Evolutionary conservation across 2,329 filamentous ascomycete genomes (phyloP), one percentile per base, ranked within the genome.

Genomic region (Dactylellina leptospora): DNA sequence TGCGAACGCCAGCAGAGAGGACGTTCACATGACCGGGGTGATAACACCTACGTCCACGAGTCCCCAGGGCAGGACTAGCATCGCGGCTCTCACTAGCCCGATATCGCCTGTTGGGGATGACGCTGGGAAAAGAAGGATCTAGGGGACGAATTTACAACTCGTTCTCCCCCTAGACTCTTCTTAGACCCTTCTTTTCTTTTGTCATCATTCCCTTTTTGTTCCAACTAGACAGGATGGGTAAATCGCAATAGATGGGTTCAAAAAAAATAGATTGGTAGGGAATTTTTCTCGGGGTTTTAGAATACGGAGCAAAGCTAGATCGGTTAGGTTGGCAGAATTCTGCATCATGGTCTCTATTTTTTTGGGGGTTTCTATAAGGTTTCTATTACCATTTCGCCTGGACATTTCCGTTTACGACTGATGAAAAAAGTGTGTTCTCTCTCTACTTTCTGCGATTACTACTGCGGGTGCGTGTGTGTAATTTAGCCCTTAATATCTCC

Each of bases 271-370:
- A 63, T 25, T 38, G 50, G 51, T 50, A 58, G 56, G 58, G 23
- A 58, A 22, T 38, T 38, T 59, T 30, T 56, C 16, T 64, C 54
- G 58, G 60, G 59, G 40, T 44, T 44, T 44, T 18, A 18, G 10
- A 72, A 55, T 30, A 45, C 45, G 59, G 68, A 55, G 59, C 59
- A 72, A 53, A 64, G 68, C 44, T 72, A 72, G 68, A 72, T 54
- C 16, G 68, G 68, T 18, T 51, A 42, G 64, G 64, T 56, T 48
- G 56, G 66, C 58, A 58, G 44, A 54, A 9, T 23, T 45, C 22
- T 20, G 16, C 4, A 8, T 45, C 18, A 51, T 23, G 50, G 42
- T 55, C 20, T 33, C 47, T 45, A 51, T 59, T 45, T 40, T 42
- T 44, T 62, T 51, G 18, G 42, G 25, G 5, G 16, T 22, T 13